A percentile compares a stretch with the other conserved stretches of the same genome.
Conservation (phyloP, 768 basidiomycete genomes). For the Russula sp. region DNA sequence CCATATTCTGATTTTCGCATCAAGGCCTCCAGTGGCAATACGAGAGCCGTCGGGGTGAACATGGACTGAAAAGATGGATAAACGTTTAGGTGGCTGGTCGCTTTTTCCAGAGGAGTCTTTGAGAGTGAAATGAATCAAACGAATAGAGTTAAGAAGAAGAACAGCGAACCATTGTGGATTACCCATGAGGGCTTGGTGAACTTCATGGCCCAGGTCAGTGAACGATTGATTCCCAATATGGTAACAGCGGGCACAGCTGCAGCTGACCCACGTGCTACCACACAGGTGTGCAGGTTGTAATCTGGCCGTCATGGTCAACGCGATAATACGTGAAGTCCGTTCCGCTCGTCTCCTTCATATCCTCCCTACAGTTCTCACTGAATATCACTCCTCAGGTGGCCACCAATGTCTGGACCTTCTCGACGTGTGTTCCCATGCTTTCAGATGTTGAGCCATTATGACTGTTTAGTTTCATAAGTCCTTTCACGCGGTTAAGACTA, state of each 20-base stretch:
- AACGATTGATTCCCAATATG: background rate
- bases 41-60: slow-evolving; percentile 95
- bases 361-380: background rate
- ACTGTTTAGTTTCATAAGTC: slow-evolving; percentile 34
- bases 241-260: background rate
- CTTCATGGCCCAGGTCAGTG: slow-evolving; percentile 43
- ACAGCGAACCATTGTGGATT: slow-evolving; percentile 57
- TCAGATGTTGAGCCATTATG: background rate
- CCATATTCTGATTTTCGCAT: slow-evolving; percentile 96
- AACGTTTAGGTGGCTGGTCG: slow-evolving; percentile 55
- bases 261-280: too few relatives aligned
- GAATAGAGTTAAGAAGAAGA: slow-evolving; percentile 17
- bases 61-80: slow-evolving; percentile 87
- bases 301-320: slow-evolving; percentile 26
- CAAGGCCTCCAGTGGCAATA: slow-evolving; percentile 95
- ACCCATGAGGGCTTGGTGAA: slow-evolving; percentile 91
- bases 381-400: slow-evolving; percentile 26
- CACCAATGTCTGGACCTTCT: slow-evolving; percentile 60
- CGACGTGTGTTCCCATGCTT: slow-evolving; percentile 38
- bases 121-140: background rate
- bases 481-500: slow-evolving; percentile 60
- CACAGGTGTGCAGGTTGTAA: too few relatives aligned
- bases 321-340: slow-evolving; percentile 39
- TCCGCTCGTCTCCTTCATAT: background rate
- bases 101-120: slow-evolving; percentile 48